Evolutionary conservation across 768 basidiomycete genomes (phyloP).

Genomic region (Clitopilus passeckerianus): DNA sequence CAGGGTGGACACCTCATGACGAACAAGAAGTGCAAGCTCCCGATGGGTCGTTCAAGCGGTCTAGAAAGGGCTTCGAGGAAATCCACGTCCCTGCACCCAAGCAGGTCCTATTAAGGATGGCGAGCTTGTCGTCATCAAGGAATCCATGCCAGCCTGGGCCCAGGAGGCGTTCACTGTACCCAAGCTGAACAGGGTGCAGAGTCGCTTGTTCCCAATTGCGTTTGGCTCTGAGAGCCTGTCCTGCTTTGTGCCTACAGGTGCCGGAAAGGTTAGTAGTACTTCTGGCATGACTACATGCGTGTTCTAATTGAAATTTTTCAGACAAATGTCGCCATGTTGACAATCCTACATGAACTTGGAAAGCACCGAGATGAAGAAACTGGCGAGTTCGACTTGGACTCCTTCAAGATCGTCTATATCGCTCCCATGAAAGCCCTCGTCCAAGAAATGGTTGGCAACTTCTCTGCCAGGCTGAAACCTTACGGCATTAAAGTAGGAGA

Average conservation of each 20-base stretch:
- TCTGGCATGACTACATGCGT: neutral
- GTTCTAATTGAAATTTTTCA: conserved; percentile 25
- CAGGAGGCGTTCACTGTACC: conserved; percentile 80
- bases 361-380: conserved; percentile 85
- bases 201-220: conserved; percentile 87
- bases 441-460: conserved; percentile 98
- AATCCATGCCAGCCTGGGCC: conserved; percentile 78
- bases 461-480: conserved; percentile 64
- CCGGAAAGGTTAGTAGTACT: conserved; percentile 80
- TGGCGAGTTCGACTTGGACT: conserved; percentile 75
- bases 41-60: conserved; percentile 95
- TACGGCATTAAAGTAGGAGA: conserved; percentile 87
- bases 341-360: conserved; percentile 85
- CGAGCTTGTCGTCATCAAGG: conserved; percentile 65
- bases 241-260: conserved; percentile 97
- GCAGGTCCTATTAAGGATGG: conserved; percentile 57
- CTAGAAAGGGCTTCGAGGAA: conserved; percentile 96
- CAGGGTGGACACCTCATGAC: conserved; percentile 98
- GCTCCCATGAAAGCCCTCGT: conserved; percentile 99
- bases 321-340: conserved; percentile 98
- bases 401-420: conserved; percentile 96
- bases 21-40: conserved; percentile 97
- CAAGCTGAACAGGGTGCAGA: conserved; percentile 87
- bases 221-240: conserved; percentile 95
- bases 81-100: conserved; percentile 96